Evolutionary conservation across 2,329 filamentous ascomycete genomes (phyloP), one percentile per base, ranked within the genome.

Genomic region (Fusarium hostae): DNA sequence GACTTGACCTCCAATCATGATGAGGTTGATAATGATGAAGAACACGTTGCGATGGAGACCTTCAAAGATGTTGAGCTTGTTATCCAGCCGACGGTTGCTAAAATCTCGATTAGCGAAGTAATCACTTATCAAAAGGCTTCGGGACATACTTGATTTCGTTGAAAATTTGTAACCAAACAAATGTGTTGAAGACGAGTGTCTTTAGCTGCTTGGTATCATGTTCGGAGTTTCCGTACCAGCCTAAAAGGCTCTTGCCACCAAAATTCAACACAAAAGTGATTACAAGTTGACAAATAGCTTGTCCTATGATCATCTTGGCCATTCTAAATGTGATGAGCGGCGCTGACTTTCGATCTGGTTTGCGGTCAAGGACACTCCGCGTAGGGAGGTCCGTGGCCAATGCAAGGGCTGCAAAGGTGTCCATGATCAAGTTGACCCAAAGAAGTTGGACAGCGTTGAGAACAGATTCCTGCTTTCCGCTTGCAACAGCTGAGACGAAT

Each of bases 31-130:
- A 30, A 84, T 84, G 34, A 95, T 86, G 84, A 97, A 97, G 85
- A 95, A 96, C 78, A 87, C 90, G 79, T 97, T 97, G 74, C 86
- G 87, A 24, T 88, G 86, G 63, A 97, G 89, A 60, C 92, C 92
- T 80, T 97, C 94, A 64, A 97, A 94, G 63, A 97, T 91, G 80
- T 97, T 97, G 83, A 96, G 91, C 62, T 89, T 89, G 81, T 97
- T 97, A 81, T 97, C 94, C 20, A 97, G 87, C 18, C 88, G 87
- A 34, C 89, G 85, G 76, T 88, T 89, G 80, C 75, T 76, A 30
- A 26, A 15, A 12, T 37, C 16, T 60, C 15, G 92, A 91, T 83
- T 94, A 95, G 84, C 95, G 22, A 39, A 24, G 34, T 43, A 26
- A 37, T 48, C 28, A 18, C 32, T 95, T 81, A 32, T 75, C 92